Percentiles rank a stretch among this genome's conserved stretches.
Evolutionary conservation across 306 rosid species (phyloP).

Genomic region (Vigna trinervia): DNA sequence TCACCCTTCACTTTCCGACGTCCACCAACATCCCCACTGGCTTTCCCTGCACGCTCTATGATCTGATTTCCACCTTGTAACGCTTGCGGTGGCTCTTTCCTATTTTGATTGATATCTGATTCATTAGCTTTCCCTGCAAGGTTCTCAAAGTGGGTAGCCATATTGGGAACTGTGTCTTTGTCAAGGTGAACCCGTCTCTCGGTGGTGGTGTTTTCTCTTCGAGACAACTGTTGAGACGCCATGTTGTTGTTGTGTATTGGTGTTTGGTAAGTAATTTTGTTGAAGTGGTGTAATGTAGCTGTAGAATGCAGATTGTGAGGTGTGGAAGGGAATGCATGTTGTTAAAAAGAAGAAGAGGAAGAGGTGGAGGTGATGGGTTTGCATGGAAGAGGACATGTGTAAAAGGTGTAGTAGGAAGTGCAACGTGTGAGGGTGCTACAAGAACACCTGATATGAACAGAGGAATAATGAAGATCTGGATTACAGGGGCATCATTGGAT

Average conservation of each 20-base stretch:
- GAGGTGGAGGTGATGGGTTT: no score
- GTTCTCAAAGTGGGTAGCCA: conserved; percentile 65
- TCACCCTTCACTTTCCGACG: conserved; percentile 39
- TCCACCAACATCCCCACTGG: conserved; percentile 47
- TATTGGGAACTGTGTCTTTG: conserved; percentile 62
- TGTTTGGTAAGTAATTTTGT: no score
- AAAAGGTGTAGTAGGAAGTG: no score
- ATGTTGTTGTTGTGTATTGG: conserved; percentile 3
- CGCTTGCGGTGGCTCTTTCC: conserved; percentile 36
- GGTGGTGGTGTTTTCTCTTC: conserved; percentile 51
- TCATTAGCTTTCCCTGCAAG: conserved; percentile 47
- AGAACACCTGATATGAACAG: background rate
- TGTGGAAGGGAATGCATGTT: no score
- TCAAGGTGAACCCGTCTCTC: conserved; percentile 55
- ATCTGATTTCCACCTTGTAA: conserved; percentile 31
- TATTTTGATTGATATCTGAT: background rate
- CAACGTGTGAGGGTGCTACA: no score
- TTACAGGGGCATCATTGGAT: background rate
- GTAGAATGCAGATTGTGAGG: background rate
- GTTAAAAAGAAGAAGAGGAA: no score
- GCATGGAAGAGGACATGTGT: no score
- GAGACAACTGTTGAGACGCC: conserved; percentile 67
- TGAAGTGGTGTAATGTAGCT: background rate
- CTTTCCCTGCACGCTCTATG: conserved; percentile 42
- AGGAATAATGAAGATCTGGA: background rate